Evolutionary conservation across 495 filamentous ascomycete genomes (phyloP).

Genomic region (Sporormia fimetaria): DNA sequence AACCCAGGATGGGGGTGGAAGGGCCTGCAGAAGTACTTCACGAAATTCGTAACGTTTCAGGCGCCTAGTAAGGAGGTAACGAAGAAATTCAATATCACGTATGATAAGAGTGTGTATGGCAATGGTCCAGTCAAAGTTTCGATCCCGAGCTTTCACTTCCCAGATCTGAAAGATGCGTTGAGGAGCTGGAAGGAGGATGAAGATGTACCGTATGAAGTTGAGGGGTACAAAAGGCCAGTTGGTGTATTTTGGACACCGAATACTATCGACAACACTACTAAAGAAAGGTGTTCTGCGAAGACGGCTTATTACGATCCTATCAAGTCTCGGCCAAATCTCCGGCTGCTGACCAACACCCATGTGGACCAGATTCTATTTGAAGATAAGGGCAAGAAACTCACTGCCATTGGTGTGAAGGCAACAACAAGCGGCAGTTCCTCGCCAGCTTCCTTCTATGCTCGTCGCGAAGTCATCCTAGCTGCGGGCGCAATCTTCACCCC

Average conservation of each 20-base stretch:
- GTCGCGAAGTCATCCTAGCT: constrained; percentile 40
- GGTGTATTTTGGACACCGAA: constrained; percentile 12
- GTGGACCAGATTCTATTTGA: constrained; percentile 19
- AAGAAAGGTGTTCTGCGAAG: constrained; percentile 1
- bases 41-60: constrained; percentile 6
- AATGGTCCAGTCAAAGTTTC: constrained; percentile 35
- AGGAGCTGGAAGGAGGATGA: constrained; percentile 5
- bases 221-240: constrained; percentile 2
- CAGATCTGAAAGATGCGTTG: constrained; percentile 29
- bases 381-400: background rate
- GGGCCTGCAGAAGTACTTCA: constrained; percentile 21
- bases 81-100: constrained; percentile 27
- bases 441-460: constrained; percentile 33
- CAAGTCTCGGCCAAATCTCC: constrained; percentile 6
- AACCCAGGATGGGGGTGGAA: constrained; percentile 29
- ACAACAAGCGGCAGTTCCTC: constrained; percentile 18
- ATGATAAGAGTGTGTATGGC: constrained; percentile 33
- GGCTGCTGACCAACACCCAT: constrained; percentile 7
- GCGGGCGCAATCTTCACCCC: constrained; percentile 17
- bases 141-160: constrained; percentile 36
- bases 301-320: constrained; percentile 12
- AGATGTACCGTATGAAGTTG: background rate
- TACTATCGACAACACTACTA: constrained; percentile 3
- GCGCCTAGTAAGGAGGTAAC: constrained; percentile 1
- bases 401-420: constrained; percentile 29